Evolutionary conservation across 805 yeast genomes (phyloP).

Genomic region (Barnettozyma wickerhamii): DNA sequence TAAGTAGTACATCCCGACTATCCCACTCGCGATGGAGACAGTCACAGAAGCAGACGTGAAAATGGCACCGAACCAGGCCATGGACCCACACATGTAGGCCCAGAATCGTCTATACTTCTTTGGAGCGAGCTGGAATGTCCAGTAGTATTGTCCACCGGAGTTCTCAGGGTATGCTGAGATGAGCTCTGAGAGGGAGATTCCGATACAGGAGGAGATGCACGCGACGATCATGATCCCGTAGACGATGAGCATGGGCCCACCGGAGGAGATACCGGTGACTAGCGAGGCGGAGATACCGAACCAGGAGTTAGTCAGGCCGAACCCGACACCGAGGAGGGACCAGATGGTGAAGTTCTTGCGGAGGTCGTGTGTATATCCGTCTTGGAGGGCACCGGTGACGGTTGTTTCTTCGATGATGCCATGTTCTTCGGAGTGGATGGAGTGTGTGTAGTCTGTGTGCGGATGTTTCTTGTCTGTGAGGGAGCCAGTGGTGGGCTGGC

Average conservation of each 20-base stretch:
- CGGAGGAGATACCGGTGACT: conserved; percentile 49
- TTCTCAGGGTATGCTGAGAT: conserved; percentile 46
- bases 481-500: not conserved
- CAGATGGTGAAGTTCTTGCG: conserved; percentile 35
- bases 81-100: conserved; percentile 55
- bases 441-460: not conserved
- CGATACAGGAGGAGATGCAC: conserved; percentile 41
- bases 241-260: conserved; percentile 54
- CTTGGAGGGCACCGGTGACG: not conserved
- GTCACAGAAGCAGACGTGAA: conserved; percentile 61
- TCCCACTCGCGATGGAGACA: conserved; percentile 45
- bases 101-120: conserved; percentile 32
- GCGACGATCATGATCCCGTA: conserved; percentile 54
- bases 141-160: conserved; percentile 57
- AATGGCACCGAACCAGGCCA: conserved; percentile 58
- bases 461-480: not conserved
- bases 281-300: conserved; percentile 54
- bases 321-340: conserved; percentile 54
- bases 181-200: conserved; percentile 48
- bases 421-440: not conserved
- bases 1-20: conserved; percentile 47
- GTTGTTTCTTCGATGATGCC: conserved; percentile 9
- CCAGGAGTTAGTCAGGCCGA: conserved; percentile 60
- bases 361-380: conserved; percentile 14
- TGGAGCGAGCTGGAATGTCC: conserved; percentile 54